Evolutionary conservation across 2,329 filamentous ascomycete species (phyloP), one percentile per base, ranked within the genome.

Genomic region (Mycosphaerella sp.): DNA sequence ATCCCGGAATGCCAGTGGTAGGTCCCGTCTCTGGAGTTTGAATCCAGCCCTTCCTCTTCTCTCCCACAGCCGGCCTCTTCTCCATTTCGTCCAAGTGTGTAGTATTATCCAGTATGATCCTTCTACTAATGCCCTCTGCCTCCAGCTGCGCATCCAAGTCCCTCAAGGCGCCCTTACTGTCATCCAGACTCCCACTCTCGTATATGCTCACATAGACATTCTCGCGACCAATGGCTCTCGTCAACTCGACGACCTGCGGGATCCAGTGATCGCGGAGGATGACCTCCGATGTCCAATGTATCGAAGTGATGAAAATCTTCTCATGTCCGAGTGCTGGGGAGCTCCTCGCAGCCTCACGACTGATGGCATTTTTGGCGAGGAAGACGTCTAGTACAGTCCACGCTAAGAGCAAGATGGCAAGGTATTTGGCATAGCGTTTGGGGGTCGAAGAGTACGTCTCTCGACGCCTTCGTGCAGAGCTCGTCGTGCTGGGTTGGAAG

Each of bases 181-280:
- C 74, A 66, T 89, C 86, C 72, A 79, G 83, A 65, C 82, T 86
- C 4, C 85, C 85, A 62, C 81, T 85, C 67, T 89, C 85, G 55
- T 80, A 78, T 31, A 88, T 77, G 56, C 80, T 82, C 40, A 89
- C 77, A 64, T 79, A 88, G 1, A 88, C 79, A 64, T 87, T 87
- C 2, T 81, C 74, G 0, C 77, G 70, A 0, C 85, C 85, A 3
- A 87, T 70, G 5, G 74, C 71, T 44, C 77, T 71, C 4, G 79
- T 76, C 17, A 89, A 71, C 2, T 78, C 72, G 6, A 85, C 55
- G 2, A 89, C 72, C 0, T 81, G 82, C 5, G 75, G 69, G 58
- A 77, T 82, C 85, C 85, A 89, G 61, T 83, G 77, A 4, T 73
- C 72, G 6, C 79, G 76, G 2, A 89, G 74, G 23, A 87, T 72